These are phyloP conservation scores for Cardamine resedifolia DNA, from an alignment of 345 rosid species.

Conservation along the genomic window DNA sequence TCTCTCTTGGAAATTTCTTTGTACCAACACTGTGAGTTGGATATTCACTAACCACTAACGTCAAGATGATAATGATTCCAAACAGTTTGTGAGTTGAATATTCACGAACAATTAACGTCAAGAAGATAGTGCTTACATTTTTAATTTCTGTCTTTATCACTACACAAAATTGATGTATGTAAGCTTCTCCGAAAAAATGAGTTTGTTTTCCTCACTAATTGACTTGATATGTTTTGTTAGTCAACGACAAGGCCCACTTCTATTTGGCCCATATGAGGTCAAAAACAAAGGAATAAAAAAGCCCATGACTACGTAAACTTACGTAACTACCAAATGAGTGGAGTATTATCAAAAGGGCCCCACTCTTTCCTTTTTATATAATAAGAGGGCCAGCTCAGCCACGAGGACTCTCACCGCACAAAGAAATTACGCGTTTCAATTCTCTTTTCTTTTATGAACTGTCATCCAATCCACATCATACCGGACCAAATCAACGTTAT, in stretches of 20 bases:
- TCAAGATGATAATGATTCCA: neutral
- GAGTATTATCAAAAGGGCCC: neutral
- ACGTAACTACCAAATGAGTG: neutral
- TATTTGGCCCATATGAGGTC: neutral
- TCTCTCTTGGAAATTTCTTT: neutral
- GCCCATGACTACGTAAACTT: conserved; percentile 8
- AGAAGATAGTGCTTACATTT: neutral
- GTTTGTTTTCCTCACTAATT: no score
- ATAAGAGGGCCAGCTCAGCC: conserved; percentile 33
- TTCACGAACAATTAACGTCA: neutral
- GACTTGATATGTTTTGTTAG: no score
- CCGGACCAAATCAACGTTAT: conserved; percentile 25
- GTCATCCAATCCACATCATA: neutral
- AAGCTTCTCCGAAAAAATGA: no score
- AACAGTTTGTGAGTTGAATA: no score
- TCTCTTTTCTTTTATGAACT: conserved; percentile 11
- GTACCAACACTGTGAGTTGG: neutral
- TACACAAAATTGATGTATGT: no score
- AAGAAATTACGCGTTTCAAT: conserved; percentile 23
- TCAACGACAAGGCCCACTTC: neutral
- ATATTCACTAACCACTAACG: neutral
- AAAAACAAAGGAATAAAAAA: neutral
- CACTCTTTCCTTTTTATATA: neutral
- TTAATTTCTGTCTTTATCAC: no score
- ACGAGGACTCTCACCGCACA: conserved; percentile 29